Percentiles rank a stretch among this genome's conserved stretches.
These are phyloP conservation scores for Fusarium lyarnte DNA, from an alignment of 2,329 filamentous ascomycete genomes.

Conservation along the genomic window DNA sequence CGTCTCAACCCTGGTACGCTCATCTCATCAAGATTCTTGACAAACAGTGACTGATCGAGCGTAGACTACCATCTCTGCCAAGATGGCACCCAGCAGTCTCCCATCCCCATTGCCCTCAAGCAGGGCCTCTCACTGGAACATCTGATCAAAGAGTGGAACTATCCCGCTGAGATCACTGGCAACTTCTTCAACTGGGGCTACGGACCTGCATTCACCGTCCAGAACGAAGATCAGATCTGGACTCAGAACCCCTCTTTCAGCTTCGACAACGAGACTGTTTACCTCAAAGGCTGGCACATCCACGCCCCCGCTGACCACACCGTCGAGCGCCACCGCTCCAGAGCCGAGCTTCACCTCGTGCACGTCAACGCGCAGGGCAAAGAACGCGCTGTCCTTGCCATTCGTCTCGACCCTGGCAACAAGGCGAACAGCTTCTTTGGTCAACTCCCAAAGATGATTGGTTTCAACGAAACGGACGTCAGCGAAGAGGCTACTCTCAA, in stretches of 20 bases:
- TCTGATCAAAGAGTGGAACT: slow-evolving; percentile 9
- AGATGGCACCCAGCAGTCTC: slow-evolving; percentile 31
- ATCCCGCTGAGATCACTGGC: slow-evolving; percentile 7
- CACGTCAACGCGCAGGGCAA: slow-evolving; percentile 29
- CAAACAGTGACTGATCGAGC: not conserved
- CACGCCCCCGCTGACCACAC: slow-evolving; percentile 33
- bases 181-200: slow-evolving; percentile 38
- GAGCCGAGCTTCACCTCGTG: slow-evolving; percentile 33
- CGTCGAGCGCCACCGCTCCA: slow-evolving; percentile 31
- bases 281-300: slow-evolving; percentile 36
- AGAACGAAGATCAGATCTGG: slow-evolving; percentile 22
- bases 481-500: not conserved
- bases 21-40: fast-evolving
- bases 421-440: slow-evolving; percentile 13
- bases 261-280: slow-evolving; percentile 34
- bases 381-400: slow-evolving; percentile 22
- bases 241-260: slow-evolving; percentile 20
- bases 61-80: slow-evolving; percentile 31
- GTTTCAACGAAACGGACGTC: slow-evolving; percentile 21
- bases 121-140: slow-evolving; percentile 31
- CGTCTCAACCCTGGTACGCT: slow-evolving; percentile 18
- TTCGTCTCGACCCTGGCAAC: slow-evolving; percentile 29
- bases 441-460: slow-evolving; percentile 16
- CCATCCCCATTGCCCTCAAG: slow-evolving; percentile 28
- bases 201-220: slow-evolving; percentile 26